Evolutionary conservation across 1,284 basidiomycete species (phyloP).

Genomic region (Microstroma glucosiphilum): DNA sequence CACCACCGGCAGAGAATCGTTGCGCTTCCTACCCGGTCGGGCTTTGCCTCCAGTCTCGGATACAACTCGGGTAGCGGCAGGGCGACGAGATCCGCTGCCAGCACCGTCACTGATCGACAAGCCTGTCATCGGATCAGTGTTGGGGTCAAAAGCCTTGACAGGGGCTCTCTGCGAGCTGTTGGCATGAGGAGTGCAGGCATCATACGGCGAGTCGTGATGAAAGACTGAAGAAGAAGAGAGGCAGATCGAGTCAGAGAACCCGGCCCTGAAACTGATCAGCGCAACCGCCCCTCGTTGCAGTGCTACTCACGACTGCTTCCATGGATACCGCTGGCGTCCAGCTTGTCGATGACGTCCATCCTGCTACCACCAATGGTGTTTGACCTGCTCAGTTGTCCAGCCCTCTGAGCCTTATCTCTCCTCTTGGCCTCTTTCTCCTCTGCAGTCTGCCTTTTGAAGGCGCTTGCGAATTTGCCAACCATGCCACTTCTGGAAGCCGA

Average conservation of each 20-base stretch:
- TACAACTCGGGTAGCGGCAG: not conserved
- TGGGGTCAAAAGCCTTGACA: slow-evolving; percentile 44
- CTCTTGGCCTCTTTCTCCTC: slow-evolving; percentile 37
- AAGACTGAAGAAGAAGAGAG: slow-evolving; percentile 25
- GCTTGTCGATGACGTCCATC: slow-evolving; percentile 48
- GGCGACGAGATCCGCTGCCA: not conserved
- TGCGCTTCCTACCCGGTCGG: not conserved
- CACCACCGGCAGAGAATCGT: not conserved
- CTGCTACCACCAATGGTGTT: slow-evolving; percentile 31
- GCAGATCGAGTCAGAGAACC: not conserved
- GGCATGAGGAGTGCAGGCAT: slow-evolving; percentile 44
- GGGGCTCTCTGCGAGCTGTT: slow-evolving; percentile 38
- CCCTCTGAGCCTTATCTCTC: slow-evolving; percentile 10
- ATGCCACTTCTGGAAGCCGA: slow-evolving; percentile 14
- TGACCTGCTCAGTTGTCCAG: slow-evolving; percentile 13
- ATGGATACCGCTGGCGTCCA: slow-evolving; percentile 43
- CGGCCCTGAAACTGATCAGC: not conserved
- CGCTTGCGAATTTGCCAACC: slow-evolving; percentile 32
- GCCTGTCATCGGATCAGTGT: slow-evolving; percentile 43
- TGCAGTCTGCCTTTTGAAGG: slow-evolving; percentile 30
- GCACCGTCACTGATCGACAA: slow-evolving; percentile 17
- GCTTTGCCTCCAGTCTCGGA: slow-evolving; percentile 11
- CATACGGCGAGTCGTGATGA: slow-evolving; percentile 50
- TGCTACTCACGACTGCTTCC: slow-evolving; percentile 34
- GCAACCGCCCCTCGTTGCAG: not conserved